Evolutionary conservation across 2,329 filamentous ascomycete genomes (phyloP), one percentile per base, ranked within the genome.

Genomic region (Graphiopsis chlorocephala): DNA sequence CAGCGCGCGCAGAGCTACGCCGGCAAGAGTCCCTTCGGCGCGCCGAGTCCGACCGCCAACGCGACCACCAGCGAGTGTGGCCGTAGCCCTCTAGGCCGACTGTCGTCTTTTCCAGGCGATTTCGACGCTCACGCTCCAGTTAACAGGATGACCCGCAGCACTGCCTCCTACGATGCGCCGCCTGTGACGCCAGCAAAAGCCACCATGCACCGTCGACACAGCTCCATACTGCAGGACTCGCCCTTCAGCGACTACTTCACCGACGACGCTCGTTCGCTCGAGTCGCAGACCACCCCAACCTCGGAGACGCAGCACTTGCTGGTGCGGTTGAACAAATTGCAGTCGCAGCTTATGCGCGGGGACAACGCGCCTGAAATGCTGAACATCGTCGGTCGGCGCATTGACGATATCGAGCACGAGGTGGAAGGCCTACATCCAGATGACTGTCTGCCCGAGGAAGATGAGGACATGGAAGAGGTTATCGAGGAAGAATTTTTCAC

Each of bases 241-340:
- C 77, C 78, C 2, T 78, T 78, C 68, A 76, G 73, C 64, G 78
- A 79, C 68, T 79, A 79, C 68, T 78, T 78, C 70, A 78, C 76
- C 60, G 76, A 78, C 61, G 72, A 76, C 63, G 70, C 72, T 20
- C 71, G 70, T 15, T 75, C 72, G 4, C 59, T 69, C 4, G 66
- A 72, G 29, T 57, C 68, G 52, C 64, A 67, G 55, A 58, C 67
- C n/a, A 65, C 69, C 26, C 69, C 71, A 11, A 71, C 70, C 2
- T 67, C 65, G 33, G 69, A 75, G 50, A 72, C 71, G 15, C 74
- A 61, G 35, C 56, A 38, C 25, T 33, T 80, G 45, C 69, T 80
- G n/a, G 70, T 75, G 61, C 74, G 76, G 17, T 70, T 80, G 57
- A 72, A 73, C 65, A 73, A 72, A 52, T 70, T 79, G 55, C 76